Base-by-base conservation (phyloP, 1,284 basidiomycete genomes). In the Moesziomyces sp. region DNA sequence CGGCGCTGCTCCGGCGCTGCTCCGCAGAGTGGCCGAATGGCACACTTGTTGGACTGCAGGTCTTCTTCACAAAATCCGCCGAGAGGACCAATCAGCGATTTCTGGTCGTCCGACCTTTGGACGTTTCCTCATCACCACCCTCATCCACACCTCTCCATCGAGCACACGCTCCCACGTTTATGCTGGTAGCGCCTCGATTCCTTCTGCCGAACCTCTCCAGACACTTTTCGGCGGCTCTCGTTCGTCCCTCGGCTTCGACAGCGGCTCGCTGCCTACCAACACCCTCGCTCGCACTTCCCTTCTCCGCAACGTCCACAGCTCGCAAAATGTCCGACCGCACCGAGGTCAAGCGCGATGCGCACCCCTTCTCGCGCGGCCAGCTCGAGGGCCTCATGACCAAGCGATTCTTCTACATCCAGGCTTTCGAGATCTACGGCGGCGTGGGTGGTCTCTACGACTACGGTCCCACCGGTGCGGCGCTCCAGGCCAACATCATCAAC, bases 381-480 rank as follows among this genome's bases (percentile, higher is more conserved):
- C 88, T 99, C 51, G 96, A 99, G 82, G 91, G 91, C 30, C 86
- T 97, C 60, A 89, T 98, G 71, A 92, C 92, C 79, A 90, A 93
- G 72, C 88, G 97, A 50, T 99, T 99, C 88, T 99, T 99, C 88
- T 98, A 93, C 85, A 94, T 94, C 11, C 96, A 95, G 56, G 93
- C 97, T 2, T 99, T 99, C 81, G 96, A 99, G 86, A 97, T 98
- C 86, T 99, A 98, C 82, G 94, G 94, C 70, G 96, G 95, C 92
- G 92, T 97, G 67, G 94, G 94, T 66, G 96, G 96, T 69, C 87
- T 99, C 45, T 84, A 82, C 67, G 85, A 84, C 79, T 85, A 81
- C 70, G 85, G 94, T 48, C 94, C 94, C 48, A 93, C 95, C 5
- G 96, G 97, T 72, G 96, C 95, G 1, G 89, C 94, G 3, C 88